Conservation (phyloP, 805 yeast genomes). For the Wickerhamiella lipophila region DNA sequence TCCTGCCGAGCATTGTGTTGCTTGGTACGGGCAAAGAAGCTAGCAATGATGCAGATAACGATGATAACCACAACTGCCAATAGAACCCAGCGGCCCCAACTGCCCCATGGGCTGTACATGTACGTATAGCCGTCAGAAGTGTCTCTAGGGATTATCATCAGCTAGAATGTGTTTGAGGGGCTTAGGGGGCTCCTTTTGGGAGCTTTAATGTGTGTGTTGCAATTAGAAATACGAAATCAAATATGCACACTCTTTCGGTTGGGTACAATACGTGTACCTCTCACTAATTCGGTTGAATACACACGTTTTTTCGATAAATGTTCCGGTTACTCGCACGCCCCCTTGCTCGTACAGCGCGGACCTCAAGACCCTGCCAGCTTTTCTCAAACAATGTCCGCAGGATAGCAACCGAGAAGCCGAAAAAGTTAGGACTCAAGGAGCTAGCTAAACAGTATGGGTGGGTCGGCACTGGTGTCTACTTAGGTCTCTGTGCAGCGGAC, state of each 20-base stretch:
- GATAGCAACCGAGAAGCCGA: constrained; percentile 3
- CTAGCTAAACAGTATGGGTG: constrained; percentile 80
- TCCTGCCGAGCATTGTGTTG: not conserved
- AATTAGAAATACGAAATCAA: not conserved
- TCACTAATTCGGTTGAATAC: not conserved
- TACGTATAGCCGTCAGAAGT: not conserved
- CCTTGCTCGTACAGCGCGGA: not conserved
- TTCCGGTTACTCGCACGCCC: not conserved
- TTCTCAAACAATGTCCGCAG: not conserved
- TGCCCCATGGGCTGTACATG: constrained; percentile 5
- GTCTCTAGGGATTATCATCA: constrained; percentile 1
- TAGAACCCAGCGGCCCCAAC: constrained; percentile 10
- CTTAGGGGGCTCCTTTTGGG: not conserved
- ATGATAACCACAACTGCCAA: constrained; percentile 5
- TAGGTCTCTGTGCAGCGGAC: constrained; percentile 61
- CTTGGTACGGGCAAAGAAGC: not conserved
- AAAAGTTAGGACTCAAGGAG: constrained; percentile 33
- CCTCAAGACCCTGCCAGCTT: not conserved
- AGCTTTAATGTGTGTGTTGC: not conserved
- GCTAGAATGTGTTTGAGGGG: not conserved
- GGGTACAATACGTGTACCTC: not conserved
- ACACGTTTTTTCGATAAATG: not conserved
- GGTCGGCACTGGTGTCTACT: constrained; percentile 76
- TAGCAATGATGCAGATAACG: not conserved
- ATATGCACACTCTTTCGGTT: not conserved